Evolutionary conservation across 768 basidiomycete genomes (phyloP), one percentile per base, ranked within the genome.

Genomic region (Coprinopsis strossmayeri): DNA sequence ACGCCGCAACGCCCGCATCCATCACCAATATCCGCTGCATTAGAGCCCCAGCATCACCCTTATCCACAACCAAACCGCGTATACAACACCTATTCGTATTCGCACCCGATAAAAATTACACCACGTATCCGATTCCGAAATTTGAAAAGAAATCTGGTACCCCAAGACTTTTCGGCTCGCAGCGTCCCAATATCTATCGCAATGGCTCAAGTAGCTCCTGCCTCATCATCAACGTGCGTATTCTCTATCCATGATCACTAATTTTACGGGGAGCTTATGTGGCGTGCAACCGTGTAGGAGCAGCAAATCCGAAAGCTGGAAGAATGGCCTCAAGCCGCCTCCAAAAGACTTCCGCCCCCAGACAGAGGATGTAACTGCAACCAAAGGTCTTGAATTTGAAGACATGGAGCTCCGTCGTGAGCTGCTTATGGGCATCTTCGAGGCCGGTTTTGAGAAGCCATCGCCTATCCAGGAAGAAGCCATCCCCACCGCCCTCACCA

Each of bases 391-490:
- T 58, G 93, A 97, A 63, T 99, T 96, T 55, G 96, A 99, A 70
- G 91, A 94, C 63, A 89, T 93, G 83, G 80, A 71, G 66, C 77
- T 95, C 61, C 81, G 87, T 48, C 82, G 95, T 57, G 95, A 98
- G 69, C 83, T 99, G 53, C 82, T 99, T 65, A 98, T 99, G 95
- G 95, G 95, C 60, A 96, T 98, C 66, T 99, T 94, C 59, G 93
- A 97, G 70, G 96, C 94, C 57, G 95, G 95, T 49, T 95, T 93
- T 64, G 95, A 98, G 70, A 84, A 77, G 57, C 95, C 95, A 35
- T 95, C 91, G 21, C 95, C 95, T 53, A 97, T 99, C 68, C 95
- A 99, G 76, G 95, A 99, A 79, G 91, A 96, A 73, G 90, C 95
- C 46, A 97, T 97, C 59, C 95, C 95, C 48, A 82, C 91, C 58